Percentiles rank a stretch among this genome's conserved stretches.
Evolutionary conservation across 2,329 filamentous ascomycete genomes (phyloP).

Genomic region (Hypoxylon sp.): DNA sequence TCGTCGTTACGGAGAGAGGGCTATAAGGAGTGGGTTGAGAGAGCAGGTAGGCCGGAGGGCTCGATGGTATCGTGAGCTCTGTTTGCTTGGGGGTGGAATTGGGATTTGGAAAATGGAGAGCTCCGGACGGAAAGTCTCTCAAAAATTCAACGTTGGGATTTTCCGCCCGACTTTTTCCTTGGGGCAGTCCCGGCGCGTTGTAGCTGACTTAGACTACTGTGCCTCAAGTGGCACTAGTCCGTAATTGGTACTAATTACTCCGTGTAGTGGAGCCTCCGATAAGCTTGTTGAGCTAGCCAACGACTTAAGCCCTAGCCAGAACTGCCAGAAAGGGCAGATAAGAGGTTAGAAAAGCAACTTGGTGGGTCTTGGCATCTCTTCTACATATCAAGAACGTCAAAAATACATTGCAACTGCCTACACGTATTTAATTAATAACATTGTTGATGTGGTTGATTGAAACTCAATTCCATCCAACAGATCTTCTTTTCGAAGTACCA

Average conservation of each 20-base stretch:
- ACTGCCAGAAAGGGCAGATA: too few species aligned
- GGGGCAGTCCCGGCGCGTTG: conserved; percentile 23
- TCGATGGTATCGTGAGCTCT: conserved; percentile 24
- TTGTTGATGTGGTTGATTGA: neutral
- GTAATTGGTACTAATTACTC: conserved; percentile 28
- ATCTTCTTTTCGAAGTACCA: too few species aligned
- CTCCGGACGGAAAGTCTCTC: conserved; percentile 45
- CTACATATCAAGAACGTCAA: conserved; percentile 3
- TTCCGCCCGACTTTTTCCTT: conserved; percentile 49
- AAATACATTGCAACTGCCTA: neutral
- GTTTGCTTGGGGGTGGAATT: conserved; percentile 25
- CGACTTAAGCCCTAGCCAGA: neutral
- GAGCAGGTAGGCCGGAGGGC: conserved; percentile 15
- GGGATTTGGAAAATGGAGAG: conserved; percentile 45
- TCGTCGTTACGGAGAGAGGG: conserved; percentile 3
- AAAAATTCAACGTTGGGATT: conserved; percentile 50
- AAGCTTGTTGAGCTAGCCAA: conserved; percentile 39
- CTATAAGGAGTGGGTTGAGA: conserved; percentile 6
- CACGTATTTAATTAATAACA: neutral
- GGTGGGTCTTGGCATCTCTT: conserved; percentile 5
- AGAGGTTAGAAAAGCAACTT: neutral
- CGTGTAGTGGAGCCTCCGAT: conserved; percentile 25
- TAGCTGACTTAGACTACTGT: conserved; percentile 37
- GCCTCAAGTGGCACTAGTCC: conserved; percentile 30
- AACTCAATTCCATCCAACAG: neutral